A percentile compares a stretch with the other conserved stretches of the same genome.
phyloP scores from a whole-genome alignment of 106 monocot species.

The Apostasia ramifera region DNA sequence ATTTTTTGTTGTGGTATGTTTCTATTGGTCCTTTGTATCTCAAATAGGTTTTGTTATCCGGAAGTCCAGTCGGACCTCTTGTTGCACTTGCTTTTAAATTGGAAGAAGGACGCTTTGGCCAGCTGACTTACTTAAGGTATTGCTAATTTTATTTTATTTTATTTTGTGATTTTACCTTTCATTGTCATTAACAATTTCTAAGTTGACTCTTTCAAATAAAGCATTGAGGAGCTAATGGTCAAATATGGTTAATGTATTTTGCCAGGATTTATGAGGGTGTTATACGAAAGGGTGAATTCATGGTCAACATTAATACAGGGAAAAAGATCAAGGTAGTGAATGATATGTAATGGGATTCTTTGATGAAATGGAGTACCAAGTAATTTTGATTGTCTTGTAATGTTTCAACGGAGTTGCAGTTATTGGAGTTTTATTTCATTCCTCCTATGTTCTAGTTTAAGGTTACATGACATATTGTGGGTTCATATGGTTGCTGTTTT shows the following conservation, averaged over 20 bases:
- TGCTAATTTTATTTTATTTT: not conserved
- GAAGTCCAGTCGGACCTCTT: constrained; percentile 75
- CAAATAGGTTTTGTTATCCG: constrained; percentile 66
- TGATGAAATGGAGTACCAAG: not conserved
- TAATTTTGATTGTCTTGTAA: not conserved
- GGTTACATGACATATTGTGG: too few relatives aligned
- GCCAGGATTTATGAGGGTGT: constrained; percentile 91
- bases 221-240: not conserved
- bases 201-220: not conserved
- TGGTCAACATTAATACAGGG: constrained; percentile 89
- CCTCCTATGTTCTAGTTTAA: too few relatives aligned
- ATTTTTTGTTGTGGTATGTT: constrained; percentile 7
- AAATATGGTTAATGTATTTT: constrained; percentile 11
- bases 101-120: constrained; percentile 99
- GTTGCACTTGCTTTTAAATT: constrained; percentile 97
- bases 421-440: not conserved
- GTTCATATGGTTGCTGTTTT: too few relatives aligned
- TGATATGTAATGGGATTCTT: not conserved
- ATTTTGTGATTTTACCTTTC: not conserved
- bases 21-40: constrained; percentile 2
- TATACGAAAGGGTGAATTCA: constrained; percentile 84
- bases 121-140: constrained; percentile 91
- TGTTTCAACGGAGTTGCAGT: not conserved
- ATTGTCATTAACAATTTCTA: not conserved
- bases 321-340: constrained; percentile 84